Conservation (phyloP, 495 filamentous ascomycete genomes). For the Melanomma pulvis-pyrius region DNA sequence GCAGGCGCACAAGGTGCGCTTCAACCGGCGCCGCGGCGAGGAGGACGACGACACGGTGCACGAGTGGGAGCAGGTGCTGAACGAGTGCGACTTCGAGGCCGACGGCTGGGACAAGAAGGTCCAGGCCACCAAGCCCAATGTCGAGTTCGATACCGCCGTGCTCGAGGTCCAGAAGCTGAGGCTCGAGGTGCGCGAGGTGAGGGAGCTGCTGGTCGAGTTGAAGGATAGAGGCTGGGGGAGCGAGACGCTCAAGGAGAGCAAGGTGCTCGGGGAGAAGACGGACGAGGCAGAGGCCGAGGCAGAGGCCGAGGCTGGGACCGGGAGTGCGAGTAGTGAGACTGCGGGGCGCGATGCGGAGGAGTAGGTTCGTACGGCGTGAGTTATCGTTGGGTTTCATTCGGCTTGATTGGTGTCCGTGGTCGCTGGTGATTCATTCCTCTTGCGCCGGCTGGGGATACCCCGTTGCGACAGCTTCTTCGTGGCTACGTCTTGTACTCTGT, state of each 20-base stretch:
- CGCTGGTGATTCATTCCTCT: too few species aligned
- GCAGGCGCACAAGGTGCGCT: constrained; percentile 65
- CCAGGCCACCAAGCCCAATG: constrained; percentile 70
- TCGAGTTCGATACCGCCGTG: constrained; percentile 70
- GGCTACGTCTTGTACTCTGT: too few species aligned
- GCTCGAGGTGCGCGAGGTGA: constrained; percentile 70
- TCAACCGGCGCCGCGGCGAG: constrained; percentile 77
- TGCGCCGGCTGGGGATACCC: too few species aligned
- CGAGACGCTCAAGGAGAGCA: constrained; percentile 28
- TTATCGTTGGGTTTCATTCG: too few species aligned
- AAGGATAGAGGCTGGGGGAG: constrained; percentile 33
- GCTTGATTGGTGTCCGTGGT: too few species aligned
- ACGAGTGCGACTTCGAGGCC: constrained; percentile 71
- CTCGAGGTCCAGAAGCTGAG: constrained; percentile 69
- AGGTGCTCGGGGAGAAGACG: background rate
- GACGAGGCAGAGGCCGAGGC: background rate
- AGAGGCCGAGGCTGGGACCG: background rate
- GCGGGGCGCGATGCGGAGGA: background rate
- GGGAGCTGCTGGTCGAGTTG: constrained; percentile 57
- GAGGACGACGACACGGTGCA: constrained; percentile 86
- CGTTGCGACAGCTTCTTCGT: too few species aligned
- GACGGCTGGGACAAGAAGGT: constrained; percentile 83
- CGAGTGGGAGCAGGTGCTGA: constrained; percentile 87
- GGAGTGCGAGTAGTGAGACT: background rate
- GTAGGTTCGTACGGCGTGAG: too few species aligned